A percentile compares a stretch with the other conserved stretches of the same genome.
Conservation (phyloP, 164 flowering plant genomes). For the Berberis thunbergii region DNA sequence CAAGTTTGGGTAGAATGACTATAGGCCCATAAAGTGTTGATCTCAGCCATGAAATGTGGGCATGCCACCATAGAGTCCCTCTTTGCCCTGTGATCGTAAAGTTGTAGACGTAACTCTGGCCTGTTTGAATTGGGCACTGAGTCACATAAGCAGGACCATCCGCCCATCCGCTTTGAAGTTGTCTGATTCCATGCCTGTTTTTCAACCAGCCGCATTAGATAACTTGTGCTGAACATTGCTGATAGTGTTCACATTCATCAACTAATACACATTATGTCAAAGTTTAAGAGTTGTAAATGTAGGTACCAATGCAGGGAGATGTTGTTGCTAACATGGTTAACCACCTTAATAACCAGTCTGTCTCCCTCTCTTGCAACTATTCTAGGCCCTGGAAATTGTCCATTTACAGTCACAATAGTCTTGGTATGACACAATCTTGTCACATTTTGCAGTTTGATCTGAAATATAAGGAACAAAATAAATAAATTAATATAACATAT, state of each 20-base stretch:
- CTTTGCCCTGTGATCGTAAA: constrained; percentile 23
- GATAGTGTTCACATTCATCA: too few species aligned
- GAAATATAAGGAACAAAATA: not conserved
- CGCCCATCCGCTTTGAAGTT: constrained; percentile 16
- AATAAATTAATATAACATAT: too few species aligned
- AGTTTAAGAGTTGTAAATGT: not conserved
- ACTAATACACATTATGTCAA: too few species aligned
- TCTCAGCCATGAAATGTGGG: constrained; percentile 14
- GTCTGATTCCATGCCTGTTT: constrained; percentile 16
- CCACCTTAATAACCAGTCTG: constrained; percentile 7
- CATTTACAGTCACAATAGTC: constrained; percentile 11
- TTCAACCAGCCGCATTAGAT: not conserved
- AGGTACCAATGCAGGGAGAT: constrained; percentile 10
- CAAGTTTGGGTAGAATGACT: constrained; percentile 13
- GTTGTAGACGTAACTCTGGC: constrained; percentile 21
- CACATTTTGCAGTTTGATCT: constrained; percentile 11
- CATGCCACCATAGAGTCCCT: constrained; percentile 22
- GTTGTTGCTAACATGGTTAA: constrained; percentile 13
- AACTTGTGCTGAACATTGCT: too few species aligned
- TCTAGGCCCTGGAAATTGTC: constrained; percentile 23
- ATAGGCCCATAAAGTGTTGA: constrained; percentile 12
- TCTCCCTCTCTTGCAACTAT: constrained; percentile 25
- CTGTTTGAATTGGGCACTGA: constrained; percentile 22
- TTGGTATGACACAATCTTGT: constrained; percentile 12
- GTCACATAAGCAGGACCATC: constrained; percentile 17